Evolutionary conservation across 768 basidiomycete species (phyloP), one percentile per base, ranked within the genome.

Genomic region (Xerocomellus chrysenteron): DNA sequence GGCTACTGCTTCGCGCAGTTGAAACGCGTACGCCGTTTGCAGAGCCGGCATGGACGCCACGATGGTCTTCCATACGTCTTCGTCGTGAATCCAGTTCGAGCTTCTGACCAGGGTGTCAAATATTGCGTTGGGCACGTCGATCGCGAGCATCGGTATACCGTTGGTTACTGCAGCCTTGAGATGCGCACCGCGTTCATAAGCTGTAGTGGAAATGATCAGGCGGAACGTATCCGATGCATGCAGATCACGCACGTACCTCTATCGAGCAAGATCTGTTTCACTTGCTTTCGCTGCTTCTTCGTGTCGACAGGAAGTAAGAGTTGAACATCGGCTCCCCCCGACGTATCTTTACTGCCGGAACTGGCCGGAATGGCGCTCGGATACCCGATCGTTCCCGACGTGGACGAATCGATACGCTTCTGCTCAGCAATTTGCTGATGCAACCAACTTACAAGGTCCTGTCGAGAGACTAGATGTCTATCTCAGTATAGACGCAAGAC

Each of bases 381-480:
- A 10, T 79, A 69, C 3, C 70, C 68, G 0, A 77, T 73, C 9
- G 81, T 83, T 3, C 86, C 87, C 12, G 85, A 82, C 0, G 86
- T 86, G 9, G 82, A 74, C 1, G 81, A 71, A 61, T 94, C 92
- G 26, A 85, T 77, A 2, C 86, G 85, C 65, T 86, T 88, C 72
- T 93, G 91, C 60, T 93, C 90, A 0, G 85, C 76, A 17, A 94
- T 88, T 59, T 90, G 84, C 16, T 87, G 82, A 44, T 88, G 87
- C 19, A 94, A 75, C 84, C 85, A 92, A 14, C 79, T 71, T 3
- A 90, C 84, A 1, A 94, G 78, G 55, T 93, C 89, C 49, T 86
- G 83, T 7, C 82, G 79, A 6, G 87, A 72, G 26, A 80, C 82
- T 83, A 72, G 19, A 78, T 74, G 76, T 21, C 33, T 5, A 16